Percentiles rank a stretch among this genome's conserved stretches.
phyloP scores from a whole-genome alignment of 371 early-diverging fungal genomes.

The Funneliformis caledonium region DNA sequence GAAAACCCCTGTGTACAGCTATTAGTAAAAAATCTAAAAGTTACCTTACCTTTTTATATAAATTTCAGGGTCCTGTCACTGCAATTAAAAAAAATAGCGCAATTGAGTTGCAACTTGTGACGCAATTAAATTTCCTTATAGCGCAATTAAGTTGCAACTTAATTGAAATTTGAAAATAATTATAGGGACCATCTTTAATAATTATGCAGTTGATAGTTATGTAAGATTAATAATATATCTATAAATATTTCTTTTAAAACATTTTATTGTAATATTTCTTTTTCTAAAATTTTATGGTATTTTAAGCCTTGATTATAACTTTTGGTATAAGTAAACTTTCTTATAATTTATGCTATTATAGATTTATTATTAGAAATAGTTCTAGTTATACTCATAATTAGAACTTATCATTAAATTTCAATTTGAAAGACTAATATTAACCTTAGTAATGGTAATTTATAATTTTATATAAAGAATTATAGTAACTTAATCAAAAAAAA shows the following conservation, averaged over 20 bases:
- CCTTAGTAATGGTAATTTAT: conserved; percentile 58
- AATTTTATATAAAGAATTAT: conserved; percentile 50
- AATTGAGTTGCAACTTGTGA: too few relatives aligned
- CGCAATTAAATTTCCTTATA: too few relatives aligned
- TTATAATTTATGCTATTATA: conserved; percentile 56
- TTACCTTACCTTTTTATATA: too few relatives aligned
- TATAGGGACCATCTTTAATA: too few relatives aligned
- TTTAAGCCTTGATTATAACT: conserved; percentile 54
- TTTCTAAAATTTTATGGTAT: conserved; percentile 21
- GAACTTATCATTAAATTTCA: conserved; percentile 46
- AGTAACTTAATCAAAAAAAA: conserved; percentile 46
- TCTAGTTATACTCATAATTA: conserved; percentile 60
- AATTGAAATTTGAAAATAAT: too few relatives aligned
- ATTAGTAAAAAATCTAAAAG: too few relatives aligned
- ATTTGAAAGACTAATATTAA: conserved; percentile 51
- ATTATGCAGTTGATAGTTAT: conserved; percentile 62
- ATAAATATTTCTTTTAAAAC: conserved; percentile 51
- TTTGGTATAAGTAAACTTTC: conserved; percentile 63
- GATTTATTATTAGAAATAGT: conserved; percentile 60
- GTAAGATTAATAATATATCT: conserved; percentile 52
- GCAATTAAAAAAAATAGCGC: too few relatives aligned
- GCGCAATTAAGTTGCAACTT: too few relatives aligned
- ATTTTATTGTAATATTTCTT: too few relatives aligned
- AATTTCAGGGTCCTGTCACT: too few relatives aligned
- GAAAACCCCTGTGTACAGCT: too few relatives aligned